Conservation (phyloP, 2,329 filamentous ascomycete species). For the Trichothecium sympodiale region DNA sequence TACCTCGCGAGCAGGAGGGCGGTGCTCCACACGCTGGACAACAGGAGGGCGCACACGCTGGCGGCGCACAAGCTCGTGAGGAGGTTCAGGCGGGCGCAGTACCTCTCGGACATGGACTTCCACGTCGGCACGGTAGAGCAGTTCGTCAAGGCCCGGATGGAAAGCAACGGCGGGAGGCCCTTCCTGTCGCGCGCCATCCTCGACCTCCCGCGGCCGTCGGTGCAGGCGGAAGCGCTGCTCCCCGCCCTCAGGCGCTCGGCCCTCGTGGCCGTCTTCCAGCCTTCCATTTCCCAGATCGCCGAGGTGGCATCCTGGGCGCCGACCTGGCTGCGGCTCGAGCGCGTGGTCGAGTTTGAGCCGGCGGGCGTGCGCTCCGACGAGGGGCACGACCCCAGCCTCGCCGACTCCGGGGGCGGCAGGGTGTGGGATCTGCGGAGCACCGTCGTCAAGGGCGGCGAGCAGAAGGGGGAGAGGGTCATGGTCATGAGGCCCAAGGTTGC, state of each 20-base stretch:
- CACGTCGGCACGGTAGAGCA: slow-evolving; percentile 55
- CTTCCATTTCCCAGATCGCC: slow-evolving; percentile 68
- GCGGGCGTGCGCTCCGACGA: slow-evolving; percentile 2
- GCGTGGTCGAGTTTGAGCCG: slow-evolving; percentile 45
- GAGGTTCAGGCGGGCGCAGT: slow-evolving; percentile 59
- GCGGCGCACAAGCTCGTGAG: slow-evolving; percentile 54
- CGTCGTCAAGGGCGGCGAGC: slow-evolving; percentile 13
- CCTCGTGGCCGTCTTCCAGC: slow-evolving; percentile 59
- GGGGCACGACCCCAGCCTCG: slow-evolving; percentile 17
- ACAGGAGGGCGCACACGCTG: slow-evolving; percentile 47
- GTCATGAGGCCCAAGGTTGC: slow-evolving; percentile 31
- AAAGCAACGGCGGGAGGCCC: slow-evolving; percentile 28
- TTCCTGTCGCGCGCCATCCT: slow-evolving; percentile 65
- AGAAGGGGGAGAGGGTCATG: slow-evolving; percentile 9
- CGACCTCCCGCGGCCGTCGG: slow-evolving; percentile 57
- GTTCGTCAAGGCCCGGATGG: slow-evolving; percentile 46
- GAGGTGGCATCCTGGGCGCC: slow-evolving; percentile 42
- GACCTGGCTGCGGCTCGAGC: slow-evolving; percentile 34
- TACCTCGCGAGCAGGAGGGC: slow-evolving; percentile 42
- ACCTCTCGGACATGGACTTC: slow-evolving; percentile 61
- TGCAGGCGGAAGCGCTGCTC: slow-evolving; percentile 31
- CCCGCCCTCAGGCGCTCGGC: slow-evolving; percentile 54
- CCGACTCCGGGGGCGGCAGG: slow-evolving; percentile 37
- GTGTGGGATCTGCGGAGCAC: slow-evolving; percentile 53
- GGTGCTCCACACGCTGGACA: slow-evolving; percentile 66